Percentiles rank a stretch among this genome's conserved stretches.
phyloP scores from a whole-genome alignment of 1,139 yeast genomes.

The Saccharomyces hybrid region DNA sequence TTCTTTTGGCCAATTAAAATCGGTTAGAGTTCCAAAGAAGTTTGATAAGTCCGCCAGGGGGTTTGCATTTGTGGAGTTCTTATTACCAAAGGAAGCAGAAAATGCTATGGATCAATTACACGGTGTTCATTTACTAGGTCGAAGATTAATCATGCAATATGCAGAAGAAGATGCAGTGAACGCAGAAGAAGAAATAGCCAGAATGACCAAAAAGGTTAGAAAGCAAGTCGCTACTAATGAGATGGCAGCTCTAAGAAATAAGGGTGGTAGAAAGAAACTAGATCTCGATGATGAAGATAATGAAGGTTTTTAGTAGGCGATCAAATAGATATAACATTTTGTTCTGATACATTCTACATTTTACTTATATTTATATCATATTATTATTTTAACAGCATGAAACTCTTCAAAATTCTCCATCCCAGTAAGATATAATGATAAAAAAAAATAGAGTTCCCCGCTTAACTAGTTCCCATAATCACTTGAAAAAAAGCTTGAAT shows the following conservation, averaged over 20 bases:
- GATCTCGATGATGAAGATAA: conserved; percentile 43
- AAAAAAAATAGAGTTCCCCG: neutral
- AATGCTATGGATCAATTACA: conserved; percentile 90
- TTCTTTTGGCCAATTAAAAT: conserved; percentile 87
- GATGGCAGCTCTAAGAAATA: conserved; percentile 57
- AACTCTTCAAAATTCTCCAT: neutral
- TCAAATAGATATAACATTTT: too few relatives aligned
- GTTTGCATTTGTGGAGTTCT: conserved; percentile 93
- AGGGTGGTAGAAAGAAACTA: conserved; percentile 70
- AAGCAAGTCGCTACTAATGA: conserved; percentile 73
- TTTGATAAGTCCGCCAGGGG: conserved; percentile 97
- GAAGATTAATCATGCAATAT: conserved; percentile 90
- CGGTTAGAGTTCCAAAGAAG: conserved; percentile 94
- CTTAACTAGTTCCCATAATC: too few relatives aligned
- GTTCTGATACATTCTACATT: neutral
- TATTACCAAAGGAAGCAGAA: conserved; percentile 85
- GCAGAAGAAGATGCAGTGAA: conserved; percentile 77
- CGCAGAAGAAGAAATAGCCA: conserved; percentile 84
- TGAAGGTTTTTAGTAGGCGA: conserved; percentile 8
- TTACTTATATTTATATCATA: neutral
- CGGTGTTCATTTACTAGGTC: conserved; percentile 95
- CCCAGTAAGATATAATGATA: too few relatives aligned
- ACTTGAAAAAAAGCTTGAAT: too few relatives aligned
- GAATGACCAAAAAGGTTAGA: conserved; percentile 79
- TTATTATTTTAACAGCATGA: conserved; percentile 26